Evolutionary conservation across 1,139 yeast genomes (phyloP).

Genomic region (Hanseniaspora sp.): DNA sequence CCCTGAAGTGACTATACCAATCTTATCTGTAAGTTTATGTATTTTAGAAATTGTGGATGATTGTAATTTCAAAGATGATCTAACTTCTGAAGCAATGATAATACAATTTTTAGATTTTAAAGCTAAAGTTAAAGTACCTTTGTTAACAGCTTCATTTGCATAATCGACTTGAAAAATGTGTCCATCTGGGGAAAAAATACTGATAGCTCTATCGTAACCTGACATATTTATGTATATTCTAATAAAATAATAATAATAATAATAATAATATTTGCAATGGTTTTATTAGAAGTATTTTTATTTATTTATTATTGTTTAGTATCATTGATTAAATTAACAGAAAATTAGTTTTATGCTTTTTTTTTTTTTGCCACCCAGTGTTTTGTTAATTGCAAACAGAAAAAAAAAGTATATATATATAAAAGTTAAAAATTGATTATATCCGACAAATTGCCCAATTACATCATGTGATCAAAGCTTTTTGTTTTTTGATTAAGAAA

Average conservation of each 20-base stretch:
- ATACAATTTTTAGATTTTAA: conserved; percentile 83
- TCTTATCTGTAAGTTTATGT: conserved; percentile 82
- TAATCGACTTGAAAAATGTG: conserved; percentile 98
- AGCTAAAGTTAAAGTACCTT: conserved; percentile 98
- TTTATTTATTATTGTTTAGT: not conserved
- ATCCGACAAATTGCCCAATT: not conserved
- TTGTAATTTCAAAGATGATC: conserved; percentile 88
- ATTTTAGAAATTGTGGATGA: conserved; percentile 96
- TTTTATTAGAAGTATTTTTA: too few relatives aligned
- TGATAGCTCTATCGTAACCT: conserved; percentile 98
- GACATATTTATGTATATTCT: too few relatives aligned
- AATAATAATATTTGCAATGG: too few relatives aligned
- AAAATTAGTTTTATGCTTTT: too few relatives aligned
- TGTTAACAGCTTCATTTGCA: conserved; percentile 93
- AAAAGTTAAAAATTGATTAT: not conserved
- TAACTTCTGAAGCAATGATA: conserved; percentile 90
- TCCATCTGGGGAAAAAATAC: conserved; percentile 98
- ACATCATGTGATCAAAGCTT: too few relatives aligned
- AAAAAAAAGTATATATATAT: too few relatives aligned
- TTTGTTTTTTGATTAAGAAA: not conserved
- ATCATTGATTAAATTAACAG: too few relatives aligned
- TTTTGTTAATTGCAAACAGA: too few relatives aligned
- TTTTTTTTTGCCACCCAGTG: conserved; percentile 14
- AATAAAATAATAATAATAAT: too few relatives aligned
- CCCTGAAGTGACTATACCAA: conserved; percentile 91